Evolutionary conservation across 371 early-diverging fungal genomes (phyloP).

Genomic region (Apophysomyces elegans): DNA sequence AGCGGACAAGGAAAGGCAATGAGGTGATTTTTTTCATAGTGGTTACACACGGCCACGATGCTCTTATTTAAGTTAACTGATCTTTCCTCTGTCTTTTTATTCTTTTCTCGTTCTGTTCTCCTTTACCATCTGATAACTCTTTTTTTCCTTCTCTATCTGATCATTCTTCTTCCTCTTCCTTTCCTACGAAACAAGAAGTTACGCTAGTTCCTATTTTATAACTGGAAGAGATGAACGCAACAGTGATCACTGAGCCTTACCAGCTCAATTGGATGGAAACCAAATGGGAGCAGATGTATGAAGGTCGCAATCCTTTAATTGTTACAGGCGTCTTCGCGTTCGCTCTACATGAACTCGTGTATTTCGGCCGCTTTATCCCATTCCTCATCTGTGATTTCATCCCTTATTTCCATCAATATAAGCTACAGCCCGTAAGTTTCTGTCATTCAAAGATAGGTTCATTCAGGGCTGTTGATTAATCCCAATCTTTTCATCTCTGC

Average conservation of each 20-base stretch:
- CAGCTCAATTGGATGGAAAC: conserved; percentile 29
- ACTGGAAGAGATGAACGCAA: conserved; percentile 10
- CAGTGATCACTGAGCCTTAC: conserved; percentile 5
- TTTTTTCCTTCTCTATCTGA: neutral
- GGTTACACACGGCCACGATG: neutral
- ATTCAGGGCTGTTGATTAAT: no score
- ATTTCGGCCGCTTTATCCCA: conserved; percentile 80
- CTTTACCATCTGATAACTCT: neutral
- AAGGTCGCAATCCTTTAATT: conserved; percentile 70
- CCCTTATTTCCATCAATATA: conserved; percentile 30
- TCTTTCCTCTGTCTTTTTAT: neutral
- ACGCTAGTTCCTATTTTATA: no score
- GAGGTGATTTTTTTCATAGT: conserved; percentile 6
- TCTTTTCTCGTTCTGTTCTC: neutral
- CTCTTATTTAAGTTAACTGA: conserved; percentile 1
- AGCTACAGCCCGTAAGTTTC: conserved; percentile 36
- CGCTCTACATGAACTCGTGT: conserved; percentile 77
- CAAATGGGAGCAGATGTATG: conserved; percentile 65
- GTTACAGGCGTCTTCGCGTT: conserved; percentile 71
- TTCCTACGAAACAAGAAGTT: neutral
- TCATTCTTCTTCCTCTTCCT: neutral
- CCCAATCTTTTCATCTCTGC: conserved; percentile 14
- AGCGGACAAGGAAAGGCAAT: conserved; percentile 9
- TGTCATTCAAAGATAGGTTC: neutral
- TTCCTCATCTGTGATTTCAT: conserved; percentile 62